Percentiles rank a stretch among this genome's conserved stretches.
Evolutionary conservation across 345 rosid genomes (phyloP).

Genomic region (Eucalyptus sp.): DNA sequence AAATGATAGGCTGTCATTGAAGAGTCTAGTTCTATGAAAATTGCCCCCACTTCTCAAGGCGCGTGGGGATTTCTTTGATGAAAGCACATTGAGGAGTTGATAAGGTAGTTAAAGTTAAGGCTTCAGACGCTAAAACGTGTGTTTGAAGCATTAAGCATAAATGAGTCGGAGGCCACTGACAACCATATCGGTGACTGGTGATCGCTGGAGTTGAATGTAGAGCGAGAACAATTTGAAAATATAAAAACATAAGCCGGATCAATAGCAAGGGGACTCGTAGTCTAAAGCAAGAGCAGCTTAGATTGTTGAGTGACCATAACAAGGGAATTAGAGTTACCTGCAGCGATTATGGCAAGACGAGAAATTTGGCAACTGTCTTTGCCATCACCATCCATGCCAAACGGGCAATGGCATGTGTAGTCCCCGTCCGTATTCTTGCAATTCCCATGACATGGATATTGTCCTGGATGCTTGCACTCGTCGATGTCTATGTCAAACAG

Average conservation of each 20-base stretch:
- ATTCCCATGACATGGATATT: not conserved
- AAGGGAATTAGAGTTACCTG: not conserved
- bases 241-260: too few species aligned
- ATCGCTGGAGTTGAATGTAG: too few species aligned
- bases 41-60: too few species aligned
- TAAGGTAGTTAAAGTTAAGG: not conserved
- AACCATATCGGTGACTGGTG: too few species aligned
- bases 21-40: too few species aligned
- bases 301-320: too few species aligned
- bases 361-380: not conserved
- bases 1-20: too few species aligned
- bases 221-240: too few species aligned
- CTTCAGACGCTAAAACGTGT: rapidly evolving
- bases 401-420: not conserved
- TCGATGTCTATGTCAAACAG: not conserved
- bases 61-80: not conserved
- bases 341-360: not conserved
- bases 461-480: not conserved
- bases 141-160: too few species aligned
- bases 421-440: not conserved
- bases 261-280: not conserved
- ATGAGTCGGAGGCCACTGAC: too few species aligned
- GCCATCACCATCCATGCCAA: not conserved
- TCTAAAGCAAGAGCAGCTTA: not conserved
- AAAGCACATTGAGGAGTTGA: not conserved